A percentile compares a stretch with the other conserved stretches of the same genome.
Conservation (phyloP, 306 rosid species). For the Castanospermum australe region DNA sequence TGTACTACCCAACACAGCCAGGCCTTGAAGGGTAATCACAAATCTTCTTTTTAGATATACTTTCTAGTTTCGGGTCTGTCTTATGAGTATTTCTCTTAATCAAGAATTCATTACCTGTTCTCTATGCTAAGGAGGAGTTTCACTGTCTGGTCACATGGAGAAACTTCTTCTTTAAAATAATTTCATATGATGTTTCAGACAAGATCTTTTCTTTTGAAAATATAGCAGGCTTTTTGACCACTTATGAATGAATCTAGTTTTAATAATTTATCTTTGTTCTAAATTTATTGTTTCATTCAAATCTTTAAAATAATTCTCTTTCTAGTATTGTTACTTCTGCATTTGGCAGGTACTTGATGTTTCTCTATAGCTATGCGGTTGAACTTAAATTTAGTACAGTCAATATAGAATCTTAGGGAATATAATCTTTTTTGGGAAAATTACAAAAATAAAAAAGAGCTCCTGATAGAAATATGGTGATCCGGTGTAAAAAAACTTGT, state of each 20-base stretch:
- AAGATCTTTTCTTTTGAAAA: not conserved
- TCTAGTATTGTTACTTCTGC: not conserved
- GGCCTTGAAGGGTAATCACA: slow-evolving; percentile 90
- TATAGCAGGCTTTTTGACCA: not conserved
- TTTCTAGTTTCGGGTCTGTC: not conserved
- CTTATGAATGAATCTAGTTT: not conserved
- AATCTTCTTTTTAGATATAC: slow-evolving; percentile 2
- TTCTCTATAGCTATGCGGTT: not conserved
- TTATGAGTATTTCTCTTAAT: slow-evolving; percentile 1
- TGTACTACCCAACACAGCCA: slow-evolving; percentile 73
- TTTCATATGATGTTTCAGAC: not conserved
- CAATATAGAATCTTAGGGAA: not conserved
- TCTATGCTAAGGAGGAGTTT: not conserved
- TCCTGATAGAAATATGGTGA: not conserved
- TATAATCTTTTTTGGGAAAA: not conserved
- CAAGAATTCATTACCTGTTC: not conserved
- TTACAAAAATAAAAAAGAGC: not conserved
- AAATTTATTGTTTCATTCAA: not conserved
- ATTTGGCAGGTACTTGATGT: not conserved
- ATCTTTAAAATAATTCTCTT: not conserved
- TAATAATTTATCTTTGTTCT: not conserved
- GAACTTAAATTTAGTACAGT: not conserved
- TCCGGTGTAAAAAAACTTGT: not conserved
- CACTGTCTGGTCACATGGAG: not conserved
- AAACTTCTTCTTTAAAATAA: slow-evolving; percentile 1